Evolutionary conservation across 2,329 filamentous ascomycete species (phyloP).

Genomic region (Venturia carpophila): DNA sequence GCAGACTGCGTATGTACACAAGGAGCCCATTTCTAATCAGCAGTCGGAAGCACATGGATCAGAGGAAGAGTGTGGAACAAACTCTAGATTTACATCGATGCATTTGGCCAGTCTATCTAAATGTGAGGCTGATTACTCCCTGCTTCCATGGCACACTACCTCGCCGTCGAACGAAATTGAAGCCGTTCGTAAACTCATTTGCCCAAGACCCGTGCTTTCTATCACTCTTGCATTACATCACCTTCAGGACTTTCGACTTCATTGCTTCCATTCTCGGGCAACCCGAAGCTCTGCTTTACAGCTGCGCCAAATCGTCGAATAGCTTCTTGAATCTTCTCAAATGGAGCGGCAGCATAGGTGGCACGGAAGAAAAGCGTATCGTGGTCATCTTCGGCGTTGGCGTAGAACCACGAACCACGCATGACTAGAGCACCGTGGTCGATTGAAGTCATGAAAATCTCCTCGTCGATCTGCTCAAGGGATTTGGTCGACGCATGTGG

Average conservation of each 20-base stretch:
- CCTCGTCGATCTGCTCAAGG: conserved; percentile 66
- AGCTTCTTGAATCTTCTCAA: conserved; percentile 43
- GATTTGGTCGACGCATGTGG: conserved; percentile 46
- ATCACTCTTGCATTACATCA: neutral
- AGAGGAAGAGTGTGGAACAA: too few relatives aligned
- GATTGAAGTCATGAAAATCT: conserved; percentile 73
- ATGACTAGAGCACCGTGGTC: conserved; percentile 71
- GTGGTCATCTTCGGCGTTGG: conserved; percentile 53
- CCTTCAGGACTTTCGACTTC: neutral
- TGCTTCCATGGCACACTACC: neutral
- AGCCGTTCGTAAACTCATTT: neutral
- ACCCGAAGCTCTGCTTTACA: conserved; percentile 53
- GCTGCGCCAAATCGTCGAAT: conserved; percentile 63
- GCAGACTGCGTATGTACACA: too few relatives aligned
- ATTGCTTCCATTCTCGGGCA: conserved; percentile 24
- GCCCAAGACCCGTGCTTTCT: neutral
- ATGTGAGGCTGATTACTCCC: neutral
- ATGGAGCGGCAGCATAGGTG: conserved; percentile 74
- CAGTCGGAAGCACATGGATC: neutral
- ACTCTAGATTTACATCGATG: neutral
- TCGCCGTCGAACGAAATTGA: neutral
- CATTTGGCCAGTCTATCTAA: neutral
- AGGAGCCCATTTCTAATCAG: neutral
- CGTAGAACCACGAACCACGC: conserved; percentile 84
- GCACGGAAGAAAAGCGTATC: conserved; percentile 76